Conservation (phyloP, 495 filamentous ascomycete genomes). For the Penicillium cataractarum region DNA sequence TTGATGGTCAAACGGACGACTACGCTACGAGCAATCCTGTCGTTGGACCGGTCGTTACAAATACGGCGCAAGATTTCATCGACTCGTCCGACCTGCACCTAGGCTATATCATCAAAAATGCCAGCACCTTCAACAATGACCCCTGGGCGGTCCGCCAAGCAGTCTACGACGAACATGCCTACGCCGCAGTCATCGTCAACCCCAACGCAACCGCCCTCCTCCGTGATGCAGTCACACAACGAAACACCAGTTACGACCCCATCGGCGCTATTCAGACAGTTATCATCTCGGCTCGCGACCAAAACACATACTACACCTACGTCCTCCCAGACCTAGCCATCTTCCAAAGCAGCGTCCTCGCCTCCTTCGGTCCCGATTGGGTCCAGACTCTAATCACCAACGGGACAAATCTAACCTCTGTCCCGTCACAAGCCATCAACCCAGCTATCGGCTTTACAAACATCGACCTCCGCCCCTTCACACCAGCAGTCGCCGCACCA, state of each 20-base stretch:
- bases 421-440: slow-evolving; percentile 59
- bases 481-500: slow-evolving; percentile 57
- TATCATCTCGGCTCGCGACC: slow-evolving; percentile 61
- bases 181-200: slow-evolving; percentile 67
- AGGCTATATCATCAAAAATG: slow-evolving; percentile 54
- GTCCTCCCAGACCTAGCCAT: slow-evolving; percentile 53
- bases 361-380: slow-evolving; percentile 60
- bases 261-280: slow-evolving; percentile 63
- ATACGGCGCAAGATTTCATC: slow-evolving; percentile 42
- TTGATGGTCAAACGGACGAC: slow-evolving; percentile 60
- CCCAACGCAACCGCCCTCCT: slow-evolving; percentile 66
- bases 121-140: slow-evolving; percentile 60
- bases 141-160: slow-evolving; percentile 61
- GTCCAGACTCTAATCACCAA: slow-evolving; percentile 30
- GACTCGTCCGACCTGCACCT: slow-evolving; percentile 38
- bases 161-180: slow-evolving; percentile 64
- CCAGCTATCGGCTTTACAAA: slow-evolving; percentile 65
- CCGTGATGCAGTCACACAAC: slow-evolving; percentile 55
- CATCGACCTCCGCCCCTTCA: slow-evolving; percentile 66
- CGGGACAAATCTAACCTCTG: slow-evolving; percentile 39
- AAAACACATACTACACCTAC: slow-evolving; percentile 56
- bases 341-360: slow-evolving; percentile 48
- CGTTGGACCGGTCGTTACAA: slow-evolving; percentile 58
- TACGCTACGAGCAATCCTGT: slow-evolving; percentile 51
- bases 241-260: slow-evolving; percentile 67